Conservation (phyloP, 768 basidiomycete species). For the Phylloporus rhodoxanthus region DNA sequence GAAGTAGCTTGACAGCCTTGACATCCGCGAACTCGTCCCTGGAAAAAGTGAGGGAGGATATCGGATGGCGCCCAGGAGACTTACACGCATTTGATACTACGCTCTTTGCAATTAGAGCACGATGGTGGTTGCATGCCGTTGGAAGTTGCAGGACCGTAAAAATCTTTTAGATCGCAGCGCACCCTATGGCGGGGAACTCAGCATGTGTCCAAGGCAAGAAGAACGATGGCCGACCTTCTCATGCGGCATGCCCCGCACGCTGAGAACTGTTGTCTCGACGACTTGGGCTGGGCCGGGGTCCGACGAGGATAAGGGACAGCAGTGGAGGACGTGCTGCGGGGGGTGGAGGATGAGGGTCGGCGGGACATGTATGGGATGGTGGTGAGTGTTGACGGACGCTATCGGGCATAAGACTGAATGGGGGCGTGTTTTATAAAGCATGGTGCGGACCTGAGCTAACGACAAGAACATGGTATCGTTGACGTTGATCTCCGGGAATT, state of each 20-base stretch:
- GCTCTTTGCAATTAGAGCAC: constrained; percentile 88
- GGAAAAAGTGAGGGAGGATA: constrained; percentile 7
- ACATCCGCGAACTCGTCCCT: constrained; percentile 92
- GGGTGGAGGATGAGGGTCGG: constrained; percentile 37
- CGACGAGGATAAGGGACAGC: constrained; percentile 41
- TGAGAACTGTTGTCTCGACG: constrained; percentile 79
- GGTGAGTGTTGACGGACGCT: constrained; percentile 25
- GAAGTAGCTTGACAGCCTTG: constrained; percentile 80
- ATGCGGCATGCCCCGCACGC: constrained; percentile 92
- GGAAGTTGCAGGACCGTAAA: constrained; percentile 46
- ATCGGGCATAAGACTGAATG: constrained; percentile 20
- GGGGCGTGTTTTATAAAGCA: constrained; percentile 17
- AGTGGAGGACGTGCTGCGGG: constrained; percentile 25
- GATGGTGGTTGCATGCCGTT: constrained; percentile 39
- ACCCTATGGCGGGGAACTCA: constrained; percentile 46
- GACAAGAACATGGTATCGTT: constrained; percentile 17
- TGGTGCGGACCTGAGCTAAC: constrained; percentile 15
- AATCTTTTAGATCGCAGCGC: constrained; percentile 89
- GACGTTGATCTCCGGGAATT: constrained; percentile 30
- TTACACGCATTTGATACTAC: constrained; percentile 89
- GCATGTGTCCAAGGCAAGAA: neutral
- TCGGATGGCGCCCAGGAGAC: constrained; percentile 29
- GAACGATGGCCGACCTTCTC: constrained; percentile 50
- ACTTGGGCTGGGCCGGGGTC: constrained; percentile 60
- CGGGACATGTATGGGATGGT: constrained; percentile 49